Percentiles rank a stretch among this genome's conserved stretches.
Evolutionary conservation across 192 early-diverging fungal species (phyloP).

Genomic region (Dissophora ornata): DNA sequence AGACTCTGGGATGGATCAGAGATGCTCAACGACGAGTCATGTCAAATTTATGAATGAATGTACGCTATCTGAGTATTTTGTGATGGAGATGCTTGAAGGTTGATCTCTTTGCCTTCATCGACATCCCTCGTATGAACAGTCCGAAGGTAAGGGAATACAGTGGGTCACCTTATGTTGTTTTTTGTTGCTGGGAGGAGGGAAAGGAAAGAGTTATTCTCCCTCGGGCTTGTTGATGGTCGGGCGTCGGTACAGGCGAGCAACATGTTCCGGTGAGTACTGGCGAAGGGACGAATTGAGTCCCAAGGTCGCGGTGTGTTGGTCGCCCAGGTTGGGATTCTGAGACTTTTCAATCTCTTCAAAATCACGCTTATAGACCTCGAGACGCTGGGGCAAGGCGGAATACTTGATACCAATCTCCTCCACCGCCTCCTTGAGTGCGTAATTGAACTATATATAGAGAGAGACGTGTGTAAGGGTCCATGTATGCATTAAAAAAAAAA

Average conservation of each 20-base stretch:
- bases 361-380: constrained; percentile 36
- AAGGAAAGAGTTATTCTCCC: constrained; percentile 25
- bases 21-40: no score
- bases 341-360: background rate
- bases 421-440: constrained; percentile 47
- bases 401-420: constrained; percentile 50
- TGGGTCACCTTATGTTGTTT: no score
- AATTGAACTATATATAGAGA: constrained; percentile 31
- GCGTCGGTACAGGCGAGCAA: constrained; percentile 35
- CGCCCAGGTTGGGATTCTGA: background rate
- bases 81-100: no score
- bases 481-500: background rate
- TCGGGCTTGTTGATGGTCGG: constrained; percentile 30
- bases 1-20: no score
- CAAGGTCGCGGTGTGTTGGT: background rate
- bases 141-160: no score
- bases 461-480: background rate
- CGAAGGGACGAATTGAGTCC: constrained; percentile 32
- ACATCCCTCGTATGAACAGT: no score
- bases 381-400: constrained; percentile 39
- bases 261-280: constrained; percentile 40
- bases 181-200: no score
- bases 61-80: no score
- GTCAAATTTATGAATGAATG: no score
- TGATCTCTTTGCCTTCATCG: no score